Percentiles rank a stretch among this genome's conserved stretches.
Evolutionary conservation across 2,329 filamentous ascomycete genomes (phyloP).

Genomic region (Oidium heveae): DNA sequence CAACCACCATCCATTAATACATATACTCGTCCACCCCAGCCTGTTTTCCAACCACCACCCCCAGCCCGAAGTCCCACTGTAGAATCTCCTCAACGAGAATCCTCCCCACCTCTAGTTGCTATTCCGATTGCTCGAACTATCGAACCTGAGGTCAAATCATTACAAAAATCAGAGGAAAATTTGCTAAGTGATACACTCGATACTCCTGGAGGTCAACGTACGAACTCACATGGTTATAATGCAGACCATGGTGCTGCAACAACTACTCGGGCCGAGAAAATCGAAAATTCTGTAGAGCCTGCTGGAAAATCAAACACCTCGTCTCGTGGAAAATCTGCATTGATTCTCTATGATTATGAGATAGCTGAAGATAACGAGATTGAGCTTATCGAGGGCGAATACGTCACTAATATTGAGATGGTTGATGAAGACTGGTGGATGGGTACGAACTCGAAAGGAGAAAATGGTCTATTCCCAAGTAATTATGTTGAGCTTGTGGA

Average conservation of each 20-base stretch:
- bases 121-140: slow-evolving; percentile 51
- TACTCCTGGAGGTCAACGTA: too few relatives aligned
- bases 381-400: slow-evolving; percentile 68
- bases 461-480: slow-evolving; percentile 79
- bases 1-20: slow-evolving; percentile 15
- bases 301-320: slow-evolving; percentile 11
- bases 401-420: slow-evolving; percentile 82
- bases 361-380: slow-evolving; percentile 96
- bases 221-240: slow-evolving; percentile 32
- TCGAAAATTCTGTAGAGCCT: not conserved
- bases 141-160: slow-evolving; percentile 26
- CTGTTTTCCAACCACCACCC: slow-evolving; percentile 18
- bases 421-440: slow-evolving; percentile 99
- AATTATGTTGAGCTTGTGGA: slow-evolving; percentile 85
- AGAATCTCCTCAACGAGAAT: slow-evolving; percentile 25
- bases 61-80: slow-evolving; percentile 14
- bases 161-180: slow-evolving; percentile 21
- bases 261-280: too few relatives aligned
- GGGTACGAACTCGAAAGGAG: slow-evolving; percentile 64
- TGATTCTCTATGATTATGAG: slow-evolving; percentile 87
- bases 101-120: slow-evolving; percentile 63
- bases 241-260: slow-evolving; percentile 31
- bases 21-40: slow-evolving; percentile 33
- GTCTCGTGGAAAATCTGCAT: slow-evolving; percentile 40
- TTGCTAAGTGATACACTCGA: too few relatives aligned